A percentile compares a stretch with the other conserved stretches of the same genome.
These are phyloP conservation scores for Lyophyllum shimeji DNA, from an alignment of 768 basidiomycete species.

Conservation along the genomic window DNA sequence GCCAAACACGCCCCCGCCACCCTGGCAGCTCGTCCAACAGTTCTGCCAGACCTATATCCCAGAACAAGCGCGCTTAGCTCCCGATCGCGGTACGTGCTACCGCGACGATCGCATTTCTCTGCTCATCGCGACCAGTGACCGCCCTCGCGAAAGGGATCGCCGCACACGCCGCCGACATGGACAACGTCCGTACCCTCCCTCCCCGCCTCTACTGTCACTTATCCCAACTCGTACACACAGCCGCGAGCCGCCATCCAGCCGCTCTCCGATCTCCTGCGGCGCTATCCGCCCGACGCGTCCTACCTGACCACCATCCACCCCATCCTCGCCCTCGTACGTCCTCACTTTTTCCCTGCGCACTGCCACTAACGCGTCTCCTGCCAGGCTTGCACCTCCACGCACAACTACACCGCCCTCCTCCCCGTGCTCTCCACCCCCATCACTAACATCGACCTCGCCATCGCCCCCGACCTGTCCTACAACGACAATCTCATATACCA, in stretches of 20 bases:
- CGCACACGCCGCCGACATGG: slow-evolving; percentile 40
- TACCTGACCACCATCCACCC: slow-evolving; percentile 73
- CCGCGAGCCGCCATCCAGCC: slow-evolving; percentile 51
- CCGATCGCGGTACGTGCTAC: slow-evolving; percentile 59
- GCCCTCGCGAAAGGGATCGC: slow-evolving; percentile 65
- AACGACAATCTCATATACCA: slow-evolving; percentile 85
- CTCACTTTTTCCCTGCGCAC: slow-evolving; percentile 2
- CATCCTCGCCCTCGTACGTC: slow-evolving; percentile 59
- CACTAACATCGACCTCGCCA: slow-evolving; percentile 54
- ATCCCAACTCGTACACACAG: slow-evolving; percentile 19
- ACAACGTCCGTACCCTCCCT: slow-evolving; percentile 30
- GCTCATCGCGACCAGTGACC: slow-evolving; percentile 46
- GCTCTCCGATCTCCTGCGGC: slow-evolving; percentile 55
- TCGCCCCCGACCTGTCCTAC: slow-evolving; percentile 66
- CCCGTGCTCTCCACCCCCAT: slow-evolving; percentile 65
- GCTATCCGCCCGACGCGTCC: slow-evolving; percentile 57
- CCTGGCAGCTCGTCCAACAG: slow-evolving; percentile 40
- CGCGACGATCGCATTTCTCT: background rate
- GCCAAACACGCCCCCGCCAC: slow-evolving; percentile 38
- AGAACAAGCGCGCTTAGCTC: slow-evolving; percentile 62
- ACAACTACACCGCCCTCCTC: slow-evolving; percentile 55
- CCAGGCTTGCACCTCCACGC: slow-evolving; percentile 59
- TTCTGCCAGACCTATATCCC: slow-evolving; percentile 69
- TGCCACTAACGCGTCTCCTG: background rate
- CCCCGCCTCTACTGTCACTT: background rate